Evolutionary conservation across 2,329 filamentous ascomycete genomes (phyloP).

Genomic region (Blumeriella jaapii): DNA sequence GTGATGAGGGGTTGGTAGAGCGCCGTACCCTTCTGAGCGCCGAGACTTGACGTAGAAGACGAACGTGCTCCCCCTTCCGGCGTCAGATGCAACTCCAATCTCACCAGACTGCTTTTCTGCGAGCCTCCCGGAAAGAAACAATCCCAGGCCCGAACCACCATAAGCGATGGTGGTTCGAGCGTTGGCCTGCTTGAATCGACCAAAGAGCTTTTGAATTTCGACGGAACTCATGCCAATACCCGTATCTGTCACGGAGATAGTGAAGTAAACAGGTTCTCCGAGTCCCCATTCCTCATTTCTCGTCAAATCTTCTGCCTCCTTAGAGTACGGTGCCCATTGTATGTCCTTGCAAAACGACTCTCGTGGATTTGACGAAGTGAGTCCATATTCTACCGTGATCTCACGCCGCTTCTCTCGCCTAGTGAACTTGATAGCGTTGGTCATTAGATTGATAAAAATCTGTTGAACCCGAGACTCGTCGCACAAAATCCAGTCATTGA

Average conservation of each 20-base stretch:
- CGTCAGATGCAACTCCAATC: constrained; percentile 58
- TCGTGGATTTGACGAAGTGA: constrained; percentile 11
- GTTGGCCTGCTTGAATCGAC: constrained; percentile 72
- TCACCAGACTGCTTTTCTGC: constrained; percentile 71
- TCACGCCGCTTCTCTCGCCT: constrained; percentile 48
- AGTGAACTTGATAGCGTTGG: constrained; percentile 78
- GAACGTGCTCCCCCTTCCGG: constrained; percentile 61
- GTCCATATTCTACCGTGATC: constrained; percentile 32
- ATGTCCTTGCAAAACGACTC: constrained; percentile 11
- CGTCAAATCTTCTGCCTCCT: constrained; percentile 11
- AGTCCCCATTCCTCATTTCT: constrained; percentile 24
- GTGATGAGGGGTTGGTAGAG: constrained; percentile 34
- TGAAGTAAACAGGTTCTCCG: constrained; percentile 48
- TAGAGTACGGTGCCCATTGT: constrained; percentile 16
- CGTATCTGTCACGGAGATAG: constrained; percentile 66
- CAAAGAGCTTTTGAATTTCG: constrained; percentile 64
- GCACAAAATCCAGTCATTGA: constrained; percentile 53
- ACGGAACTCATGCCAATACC: constrained; percentile 59
- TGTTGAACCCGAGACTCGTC: constrained; percentile 69
- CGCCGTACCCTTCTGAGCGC: constrained; percentile 25
- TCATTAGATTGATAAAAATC: constrained; percentile 70
- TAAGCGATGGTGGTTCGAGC: constrained; percentile 62
- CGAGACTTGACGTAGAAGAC: constrained; percentile 59
- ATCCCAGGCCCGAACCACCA: constrained; percentile 65
- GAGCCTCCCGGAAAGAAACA: constrained; percentile 67